Conservation (phyloP, 106 monocot genomes). For the Dendrobium chrysotoxum region DNA sequence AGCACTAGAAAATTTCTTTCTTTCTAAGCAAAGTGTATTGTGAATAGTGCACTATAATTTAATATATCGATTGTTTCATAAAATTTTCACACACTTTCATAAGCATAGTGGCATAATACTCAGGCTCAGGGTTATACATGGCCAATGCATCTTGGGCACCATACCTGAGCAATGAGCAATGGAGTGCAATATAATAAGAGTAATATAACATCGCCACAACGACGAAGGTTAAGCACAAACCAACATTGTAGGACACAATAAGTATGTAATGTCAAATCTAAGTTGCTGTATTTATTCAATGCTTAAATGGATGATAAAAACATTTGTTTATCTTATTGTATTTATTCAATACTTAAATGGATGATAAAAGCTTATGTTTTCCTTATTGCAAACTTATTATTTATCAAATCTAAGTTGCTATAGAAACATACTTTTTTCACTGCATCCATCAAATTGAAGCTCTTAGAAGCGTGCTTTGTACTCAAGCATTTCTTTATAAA, state of each 20-base stretch:
- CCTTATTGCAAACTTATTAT: no score
- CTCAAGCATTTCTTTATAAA: no score
- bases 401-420: no score
- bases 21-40: neutral
- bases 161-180: neutral
- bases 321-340: no score
- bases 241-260: neutral
- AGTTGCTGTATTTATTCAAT: no score
- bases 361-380: no score
- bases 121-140: neutral
- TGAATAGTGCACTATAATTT: neutral
- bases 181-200: neutral
- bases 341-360: no score
- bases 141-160: neutral
- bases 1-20: neutral
- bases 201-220: neutral
- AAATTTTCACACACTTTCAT: neutral
- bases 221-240: neutral
- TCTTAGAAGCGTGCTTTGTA: no score
- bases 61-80: neutral
- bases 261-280: neutral
- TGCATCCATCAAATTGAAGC: no score
- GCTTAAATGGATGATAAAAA: no score
- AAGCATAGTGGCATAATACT: neutral
- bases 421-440: no score